A percentile compares a stretch with the other conserved stretches of the same genome.
phyloP scores from a whole-genome alignment of 148 eudicot species.

The Simmondsia chinensis region DNA sequence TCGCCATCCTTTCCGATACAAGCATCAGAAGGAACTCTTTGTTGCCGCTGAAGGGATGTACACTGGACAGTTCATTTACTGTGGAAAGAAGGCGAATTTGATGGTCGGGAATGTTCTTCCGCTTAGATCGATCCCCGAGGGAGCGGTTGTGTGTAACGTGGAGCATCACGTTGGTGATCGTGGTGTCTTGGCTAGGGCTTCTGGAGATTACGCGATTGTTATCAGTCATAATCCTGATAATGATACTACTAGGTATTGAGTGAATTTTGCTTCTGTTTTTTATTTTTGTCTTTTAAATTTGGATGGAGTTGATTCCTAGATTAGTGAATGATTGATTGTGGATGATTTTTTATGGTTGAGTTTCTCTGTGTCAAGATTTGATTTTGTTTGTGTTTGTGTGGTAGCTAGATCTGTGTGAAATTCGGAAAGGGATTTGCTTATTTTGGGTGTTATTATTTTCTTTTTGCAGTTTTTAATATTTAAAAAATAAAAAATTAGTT shows the following conservation, averaged over 20 bases:
- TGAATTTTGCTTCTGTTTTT: neutral
- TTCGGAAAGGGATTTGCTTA: too few species aligned
- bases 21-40: conserved; percentile 29
- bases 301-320: neutral
- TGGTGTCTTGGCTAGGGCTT: conserved; percentile 31
- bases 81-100: conserved; percentile 30
- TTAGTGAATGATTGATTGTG: neutral
- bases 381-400: too few species aligned
- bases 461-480: too few species aligned
- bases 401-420: too few species aligned
- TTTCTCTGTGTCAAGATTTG: neutral
- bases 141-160: conserved; percentile 33
- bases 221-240: conserved; percentile 36
- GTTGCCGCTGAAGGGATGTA: conserved; percentile 35
- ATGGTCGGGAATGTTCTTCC: conserved; percentile 33
- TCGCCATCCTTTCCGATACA: conserved; percentile 27
- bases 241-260: conserved; percentile 31
- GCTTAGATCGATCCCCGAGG: conserved; percentile 28
- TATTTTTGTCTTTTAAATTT: neutral
- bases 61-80: conserved; percentile 28
- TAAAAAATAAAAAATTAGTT: too few species aligned
- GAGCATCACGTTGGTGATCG: conserved; percentile 43
- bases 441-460: too few species aligned
- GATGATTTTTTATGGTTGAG: neutral
- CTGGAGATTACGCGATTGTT: conserved; percentile 39